A percentile compares a stretch with the other conserved stretches of the same genome.
Evolutionary conservation across 495 filamentous ascomycete genomes (phyloP).

Genomic region (Eremomyces bilateralis): DNA sequence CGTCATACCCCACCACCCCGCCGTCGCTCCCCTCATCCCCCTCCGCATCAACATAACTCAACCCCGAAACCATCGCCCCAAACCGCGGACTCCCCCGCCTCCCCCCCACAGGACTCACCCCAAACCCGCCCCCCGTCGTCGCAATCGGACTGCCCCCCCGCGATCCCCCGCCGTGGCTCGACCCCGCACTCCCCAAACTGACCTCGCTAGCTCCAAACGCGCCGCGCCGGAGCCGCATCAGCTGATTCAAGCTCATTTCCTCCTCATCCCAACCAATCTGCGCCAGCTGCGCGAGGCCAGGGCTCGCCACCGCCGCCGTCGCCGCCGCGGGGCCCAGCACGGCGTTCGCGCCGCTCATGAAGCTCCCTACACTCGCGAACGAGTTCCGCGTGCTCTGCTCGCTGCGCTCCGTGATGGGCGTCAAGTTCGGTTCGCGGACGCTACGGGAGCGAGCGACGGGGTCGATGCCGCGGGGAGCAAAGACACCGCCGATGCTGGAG

Average conservation of each 20-base stretch:
- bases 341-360: slow-evolving; percentile 8
- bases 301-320: slow-evolving; percentile 24
- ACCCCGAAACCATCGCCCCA: no score
- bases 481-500: slow-evolving; percentile 57
- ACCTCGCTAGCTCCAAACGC: slow-evolving; percentile 68
- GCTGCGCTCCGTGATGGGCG: slow-evolving; percentile 87
- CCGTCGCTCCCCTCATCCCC: no score
- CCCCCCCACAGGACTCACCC: no score
- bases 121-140: no score
- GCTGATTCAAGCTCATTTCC: slow-evolving; percentile 44
- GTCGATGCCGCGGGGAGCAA: slow-evolving; percentile 48
- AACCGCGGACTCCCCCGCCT: no score
- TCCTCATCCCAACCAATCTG: slow-evolving; percentile 39
- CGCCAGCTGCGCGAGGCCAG: slow-evolving; percentile 50
- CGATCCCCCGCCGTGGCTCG: slow-evolving; percentile 32
- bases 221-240: slow-evolving; percentile 48
- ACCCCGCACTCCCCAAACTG: slow-evolving; percentile 38
- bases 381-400: slow-evolving; percentile 93
- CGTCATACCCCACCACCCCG: no score
- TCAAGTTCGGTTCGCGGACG: slow-evolving; percentile 71
- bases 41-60: no score
- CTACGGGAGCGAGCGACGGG: slow-evolving; percentile 41
- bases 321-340: background rate
- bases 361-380: slow-evolving; percentile 48
- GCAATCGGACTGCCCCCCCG: slow-evolving; percentile 1